Evolutionary conservation across 2,329 filamentous ascomycete species (phyloP).

Genomic region (Xylaria polymorpha): DNA sequence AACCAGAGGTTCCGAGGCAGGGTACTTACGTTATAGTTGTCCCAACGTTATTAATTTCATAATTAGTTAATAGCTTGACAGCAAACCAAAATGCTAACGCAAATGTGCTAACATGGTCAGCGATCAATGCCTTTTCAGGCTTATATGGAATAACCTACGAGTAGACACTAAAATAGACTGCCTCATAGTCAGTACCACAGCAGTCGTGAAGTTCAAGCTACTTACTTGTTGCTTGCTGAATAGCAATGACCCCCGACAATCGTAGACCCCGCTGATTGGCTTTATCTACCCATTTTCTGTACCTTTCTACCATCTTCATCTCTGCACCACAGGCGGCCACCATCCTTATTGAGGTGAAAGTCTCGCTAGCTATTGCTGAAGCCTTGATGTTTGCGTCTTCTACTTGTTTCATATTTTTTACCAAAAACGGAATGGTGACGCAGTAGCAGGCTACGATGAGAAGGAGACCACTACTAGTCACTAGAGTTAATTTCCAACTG

Average conservation of each 20-base stretch:
- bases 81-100: conserved; percentile 51
- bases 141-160: conserved; percentile 37
- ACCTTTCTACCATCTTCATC: conserved; percentile 63
- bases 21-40: conserved; percentile 63
- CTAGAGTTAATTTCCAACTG: conserved; percentile 69
- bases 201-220: background rate
- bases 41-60: conserved; percentile 59
- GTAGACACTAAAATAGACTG: conserved; percentile 51
- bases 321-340: conserved; percentile 72
- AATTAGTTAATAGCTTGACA: conserved; percentile 43
- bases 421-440: conserved; percentile 65
- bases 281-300: conserved; percentile 65
- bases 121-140: background rate
- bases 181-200: conserved; percentile 33
- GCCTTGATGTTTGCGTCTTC: conserved; percentile 68
- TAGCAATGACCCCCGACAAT: conserved; percentile 46
- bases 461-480: conserved; percentile 67
- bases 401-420: conserved; percentile 62
- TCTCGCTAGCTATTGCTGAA: conserved; percentile 69
- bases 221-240: conserved; percentile 50
- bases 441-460: conserved; percentile 65
- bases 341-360: conserved; percentile 69
- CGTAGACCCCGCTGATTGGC: conserved; percentile 53
- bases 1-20: no score
- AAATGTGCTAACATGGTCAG: conserved; percentile 46